Conservation (phyloP, 768 basidiomycete genomes). For the Dacryopinax primogenitus region DNA sequence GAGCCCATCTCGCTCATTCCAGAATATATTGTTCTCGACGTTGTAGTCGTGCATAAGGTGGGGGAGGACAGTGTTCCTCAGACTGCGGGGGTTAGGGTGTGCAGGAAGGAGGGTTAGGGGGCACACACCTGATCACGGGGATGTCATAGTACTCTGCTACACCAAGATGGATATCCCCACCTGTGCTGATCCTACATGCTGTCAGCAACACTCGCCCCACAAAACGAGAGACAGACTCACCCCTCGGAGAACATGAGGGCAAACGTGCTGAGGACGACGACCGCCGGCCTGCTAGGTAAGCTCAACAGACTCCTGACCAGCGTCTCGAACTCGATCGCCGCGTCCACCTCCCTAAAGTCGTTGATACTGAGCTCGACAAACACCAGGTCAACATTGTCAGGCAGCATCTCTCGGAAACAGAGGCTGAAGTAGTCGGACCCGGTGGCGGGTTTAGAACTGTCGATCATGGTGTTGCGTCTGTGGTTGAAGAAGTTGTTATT, state of each 20-base stretch:
- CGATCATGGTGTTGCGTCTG: background rate
- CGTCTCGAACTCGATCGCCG: slow-evolving; percentile 28
- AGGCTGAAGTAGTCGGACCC: slow-evolving; percentile 26
- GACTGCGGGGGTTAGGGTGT: background rate
- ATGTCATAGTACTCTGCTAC: slow-evolving; percentile 26
- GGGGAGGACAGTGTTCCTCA: slow-evolving; percentile 23
- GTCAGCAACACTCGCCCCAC: background rate
- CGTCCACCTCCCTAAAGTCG: slow-evolving; percentile 18
- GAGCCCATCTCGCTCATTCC: slow-evolving; percentile 2
- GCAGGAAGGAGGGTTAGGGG: background rate
- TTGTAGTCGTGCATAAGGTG: slow-evolving; percentile 17
- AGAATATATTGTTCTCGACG: background rate
- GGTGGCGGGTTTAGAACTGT: slow-evolving; percentile 18
- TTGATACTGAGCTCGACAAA: slow-evolving; percentile 27
- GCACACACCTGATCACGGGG: slow-evolving; percentile 19
- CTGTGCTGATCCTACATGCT: slow-evolving; percentile 17
- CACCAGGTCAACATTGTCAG: slow-evolving; percentile 23
- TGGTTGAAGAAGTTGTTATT: slow-evolving; percentile 3
- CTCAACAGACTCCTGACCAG: slow-evolving; percentile 25
- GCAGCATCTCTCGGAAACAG: slow-evolving; percentile 27
- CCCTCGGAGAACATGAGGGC: slow-evolving; percentile 3
- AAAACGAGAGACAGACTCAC: slow-evolving; percentile 14
- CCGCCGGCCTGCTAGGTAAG: slow-evolving; percentile 23
- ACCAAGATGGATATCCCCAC: slow-evolving; percentile 13
- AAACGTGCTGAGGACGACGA: slow-evolving; percentile 21